Evolutionary conservation across 352 stramenopile genomes (phyloP).

Genomic region (Globisporangium nagaii): DNA sequence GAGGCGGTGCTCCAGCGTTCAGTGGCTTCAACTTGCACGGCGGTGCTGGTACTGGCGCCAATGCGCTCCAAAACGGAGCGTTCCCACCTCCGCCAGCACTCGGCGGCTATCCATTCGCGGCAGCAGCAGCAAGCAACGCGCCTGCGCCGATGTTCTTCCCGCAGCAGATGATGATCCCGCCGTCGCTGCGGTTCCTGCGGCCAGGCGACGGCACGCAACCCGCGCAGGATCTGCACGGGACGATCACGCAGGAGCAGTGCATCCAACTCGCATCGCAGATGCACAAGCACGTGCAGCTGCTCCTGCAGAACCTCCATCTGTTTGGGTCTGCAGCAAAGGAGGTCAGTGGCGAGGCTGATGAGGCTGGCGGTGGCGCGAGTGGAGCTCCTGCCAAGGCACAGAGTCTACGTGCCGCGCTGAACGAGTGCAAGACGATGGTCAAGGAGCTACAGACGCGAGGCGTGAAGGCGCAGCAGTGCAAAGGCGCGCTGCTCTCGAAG

Average conservation of each 20-base stretch:
- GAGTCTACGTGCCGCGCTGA: constrained; percentile 8
- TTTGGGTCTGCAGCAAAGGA: constrained; percentile 13
- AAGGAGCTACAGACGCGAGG: constrained; percentile 58
- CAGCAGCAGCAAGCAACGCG: neutral
- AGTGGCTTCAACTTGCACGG: neutral
- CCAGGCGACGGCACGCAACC: neutral
- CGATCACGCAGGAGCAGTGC: constrained; percentile 61
- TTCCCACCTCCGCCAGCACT: too few relatives aligned
- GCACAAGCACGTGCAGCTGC: constrained; percentile 83
- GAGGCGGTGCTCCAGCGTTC: neutral
- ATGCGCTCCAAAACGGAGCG: too few relatives aligned
- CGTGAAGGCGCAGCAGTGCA: constrained; percentile 56
- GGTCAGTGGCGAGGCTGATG: neutral
- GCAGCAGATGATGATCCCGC: neutral
- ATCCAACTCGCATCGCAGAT: constrained; percentile 83
- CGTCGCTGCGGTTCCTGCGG: neutral
- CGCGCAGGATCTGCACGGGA: constrained; percentile 20
- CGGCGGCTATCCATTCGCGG: too few relatives aligned
- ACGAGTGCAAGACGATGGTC: constrained; percentile 58
- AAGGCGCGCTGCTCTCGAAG: constrained; percentile 60
- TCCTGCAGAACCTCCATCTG: constrained; percentile 70
- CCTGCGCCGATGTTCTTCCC: neutral
- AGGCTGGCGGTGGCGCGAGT: neutral
- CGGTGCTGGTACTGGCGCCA: neutral
- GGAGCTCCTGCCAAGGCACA: too few relatives aligned